A percentile compares a stretch with the other conserved stretches of the same genome.
Evolutionary conservation across 306 rosid species (phyloP).

Genomic region (apple (Malus domestica)): ASM211411v1 NC_041796.1:9596501-9597000

Average conservation of each 20-base stretch:
- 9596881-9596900: constrained; percentile 29
- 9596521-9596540: background rate
- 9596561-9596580: background rate
- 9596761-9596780: background rate
- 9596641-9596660: background rate
- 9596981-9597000: no score
- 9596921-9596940: background rate
- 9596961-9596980: background rate
- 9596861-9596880: constrained; percentile 25
- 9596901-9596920: background rate
- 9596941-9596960: background rate
- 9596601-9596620: background rate
- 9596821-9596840: background rate
- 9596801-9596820: constrained; percentile 3
- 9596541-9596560: background rate
- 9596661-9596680: background rate
- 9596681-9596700: background rate
- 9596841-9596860: background rate
- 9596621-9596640: background rate
- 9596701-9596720: background rate
- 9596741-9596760: background rate
- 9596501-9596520: background rate
- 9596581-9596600: constrained; percentile 10
- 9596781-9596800: background rate
- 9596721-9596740: constrained; percentile 1